Evolutionary conservation across 306 rosid genomes (phyloP).

Genomic region (Cucurbita argyrosperma): DNA sequence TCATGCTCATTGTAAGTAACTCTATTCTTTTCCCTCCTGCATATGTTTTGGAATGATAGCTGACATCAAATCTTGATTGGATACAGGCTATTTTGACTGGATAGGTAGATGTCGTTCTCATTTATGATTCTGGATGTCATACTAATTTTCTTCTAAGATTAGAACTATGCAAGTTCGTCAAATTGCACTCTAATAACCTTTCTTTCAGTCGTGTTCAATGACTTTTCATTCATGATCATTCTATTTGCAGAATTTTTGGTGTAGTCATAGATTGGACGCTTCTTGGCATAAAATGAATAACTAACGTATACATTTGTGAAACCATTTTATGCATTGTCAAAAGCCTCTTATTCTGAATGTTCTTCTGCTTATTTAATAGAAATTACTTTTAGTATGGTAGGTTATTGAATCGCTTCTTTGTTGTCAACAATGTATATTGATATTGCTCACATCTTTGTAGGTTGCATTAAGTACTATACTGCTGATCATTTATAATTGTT

Average conservation of each 20-base stretch:
- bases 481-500: slow-evolving; percentile 51
- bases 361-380: background rate
- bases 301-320: background rate
- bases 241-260: background rate
- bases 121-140: background rate
- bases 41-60: slow-evolving; percentile 8
- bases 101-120: background rate
- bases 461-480: slow-evolving; percentile 40
- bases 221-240: background rate
- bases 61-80: background rate
- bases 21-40: background rate
- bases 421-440: background rate
- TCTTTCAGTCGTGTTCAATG: background rate
- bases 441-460: slow-evolving; percentile 29
- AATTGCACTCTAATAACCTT: background rate
- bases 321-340: background rate
- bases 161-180: background rate
- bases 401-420: background rate
- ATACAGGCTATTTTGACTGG: background rate
- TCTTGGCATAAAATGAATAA: background rate
- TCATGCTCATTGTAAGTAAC: slow-evolving; percentile 59
- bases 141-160: background rate
- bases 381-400: background rate
- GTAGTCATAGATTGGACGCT: background rate
- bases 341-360: background rate